Evolutionary conservation across 208 protist genomes (phyloP).

Genomic region (Trypanosoma platydactyli): DNA sequence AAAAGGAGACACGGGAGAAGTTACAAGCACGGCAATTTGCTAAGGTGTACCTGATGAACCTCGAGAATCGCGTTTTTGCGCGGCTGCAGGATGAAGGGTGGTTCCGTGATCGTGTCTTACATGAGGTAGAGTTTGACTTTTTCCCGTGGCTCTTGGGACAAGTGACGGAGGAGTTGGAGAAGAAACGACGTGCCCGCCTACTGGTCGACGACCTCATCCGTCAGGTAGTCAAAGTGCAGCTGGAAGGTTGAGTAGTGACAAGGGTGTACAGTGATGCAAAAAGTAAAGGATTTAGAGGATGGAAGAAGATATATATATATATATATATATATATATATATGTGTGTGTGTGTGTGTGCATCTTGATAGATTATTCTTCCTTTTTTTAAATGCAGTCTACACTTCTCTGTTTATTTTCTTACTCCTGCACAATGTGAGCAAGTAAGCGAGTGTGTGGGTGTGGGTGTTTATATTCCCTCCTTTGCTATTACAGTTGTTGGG

Average conservation of each 20-base stretch:
- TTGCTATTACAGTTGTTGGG: background rate
- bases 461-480: background rate
- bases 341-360: constrained; percentile 4
- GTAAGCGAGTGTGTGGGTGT: too few species aligned
- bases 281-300: too few species aligned
- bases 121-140: constrained; percentile 94
- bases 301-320: constrained; percentile 11
- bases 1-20: constrained; percentile 91
- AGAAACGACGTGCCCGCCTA: constrained; percentile 72
- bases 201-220: constrained; percentile 88
- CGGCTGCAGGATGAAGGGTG: constrained; percentile 93
- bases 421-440: too few species aligned
- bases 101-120: constrained; percentile 94
- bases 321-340: constrained; percentile 4
- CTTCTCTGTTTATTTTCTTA: too few species aligned
- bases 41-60: constrained; percentile 91
- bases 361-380: background rate
- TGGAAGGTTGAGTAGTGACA: constrained; percentile 17
- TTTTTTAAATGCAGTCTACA: too few species aligned
- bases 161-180: constrained; percentile 80
- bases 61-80: constrained; percentile 92
- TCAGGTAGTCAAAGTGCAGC: constrained; percentile 72
- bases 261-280: background rate
- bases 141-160: constrained; percentile 93
- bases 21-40: constrained; percentile 93